Base-by-base conservation (phyloP, 2,329 filamentous ascomycete genomes). In the Canariomyces notabilis region DNA sequence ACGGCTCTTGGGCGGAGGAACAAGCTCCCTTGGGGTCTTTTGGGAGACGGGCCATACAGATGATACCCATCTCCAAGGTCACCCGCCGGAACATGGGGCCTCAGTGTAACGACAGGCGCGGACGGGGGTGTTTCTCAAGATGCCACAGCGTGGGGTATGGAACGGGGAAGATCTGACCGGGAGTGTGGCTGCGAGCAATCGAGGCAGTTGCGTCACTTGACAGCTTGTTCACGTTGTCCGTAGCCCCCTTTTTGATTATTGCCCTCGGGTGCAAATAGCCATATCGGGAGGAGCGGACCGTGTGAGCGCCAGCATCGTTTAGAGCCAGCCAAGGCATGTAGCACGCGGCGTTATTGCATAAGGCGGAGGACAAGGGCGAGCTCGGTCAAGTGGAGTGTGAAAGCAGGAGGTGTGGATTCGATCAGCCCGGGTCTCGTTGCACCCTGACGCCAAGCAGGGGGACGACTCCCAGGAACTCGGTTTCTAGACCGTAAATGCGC, bases 261-360 rank as follows among this genome's bases (percentile, higher is more conserved):
- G 48, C 54, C 49, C 51, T 59, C 50, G 56, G 57, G 59, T 56
- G 55, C 44, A 61, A 61, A 64, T 61, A 60, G 63, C 58, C 63
- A 67, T 55, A 54, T 63, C 67, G 67, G 67, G 63, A 65, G 59
- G 61, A 55, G 59, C 67, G 67, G 67, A 66, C 67, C 67, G 67
- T 59, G 52, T 56, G 62, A 61, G 67, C 66, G 64, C 59, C 51
- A 51, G 52, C 35, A 53, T 50, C 19, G 44, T 48, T 40, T 46
- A 44, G 34, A 44, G 37, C 39, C 47, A 52, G 44, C 43, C 46
- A 48, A 36, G 42, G 50, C 22, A 31, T 37, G 21, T 31, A 46
- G 32, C 34, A 42, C 43, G 40, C 49, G 39, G 46, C 37, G 16
- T 52, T 54, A 54, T 54, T 57, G 49, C 50, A 45, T 44, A 32